A percentile compares a stretch with the other conserved stretches of the same genome.
Evolutionary conservation across 768 basidiomycete genomes (phyloP).

Genomic region (Auricularia auricula-judae): DNA sequence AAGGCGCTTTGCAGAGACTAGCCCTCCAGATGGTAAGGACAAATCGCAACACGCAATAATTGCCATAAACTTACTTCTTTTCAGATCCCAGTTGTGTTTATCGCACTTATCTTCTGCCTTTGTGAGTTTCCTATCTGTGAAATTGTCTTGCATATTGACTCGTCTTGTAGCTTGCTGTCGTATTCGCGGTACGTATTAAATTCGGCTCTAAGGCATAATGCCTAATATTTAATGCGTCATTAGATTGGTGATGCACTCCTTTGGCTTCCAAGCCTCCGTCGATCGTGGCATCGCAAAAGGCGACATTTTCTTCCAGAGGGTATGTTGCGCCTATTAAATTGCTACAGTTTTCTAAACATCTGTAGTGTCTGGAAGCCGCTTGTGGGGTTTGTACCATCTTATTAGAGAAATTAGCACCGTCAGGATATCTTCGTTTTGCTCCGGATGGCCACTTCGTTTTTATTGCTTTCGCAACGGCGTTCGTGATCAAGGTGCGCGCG

Average conservation of each 20-base stretch:
- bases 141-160: conserved; percentile 5
- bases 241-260: conserved; percentile 74
- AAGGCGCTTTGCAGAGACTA: conserved; percentile 45
- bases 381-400: conserved; percentile 55
- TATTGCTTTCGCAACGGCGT: conserved; percentile 71
- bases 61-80: neutral
- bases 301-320: conserved; percentile 63
- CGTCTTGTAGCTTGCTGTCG: neutral
- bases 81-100: conserved; percentile 49
- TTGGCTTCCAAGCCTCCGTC: conserved; percentile 77
- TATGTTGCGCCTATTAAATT: conserved; percentile 21
- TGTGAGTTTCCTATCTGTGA: conserved; percentile 35
- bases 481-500: conserved; percentile 56
- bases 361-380: conserved; percentile 60
- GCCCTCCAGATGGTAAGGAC: conserved; percentile 42
- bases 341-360: conserved; percentile 4
- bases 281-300: conserved; percentile 52
- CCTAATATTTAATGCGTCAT: too few species aligned
- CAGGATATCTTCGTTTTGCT: conserved; percentile 66
- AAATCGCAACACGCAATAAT: neutral
- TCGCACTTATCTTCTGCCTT: conserved; percentile 59
- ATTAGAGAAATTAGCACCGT: conserved; percentile 53
- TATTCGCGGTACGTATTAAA: conserved; percentile 35
- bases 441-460: conserved; percentile 78
- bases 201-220: too few species aligned